A percentile compares a stretch with the other conserved stretches of the same genome.
These are phyloP conservation scores for Nephelium lappaceum DNA, from an alignment of 345 rosid species.

Conservation along the genomic window DNA sequence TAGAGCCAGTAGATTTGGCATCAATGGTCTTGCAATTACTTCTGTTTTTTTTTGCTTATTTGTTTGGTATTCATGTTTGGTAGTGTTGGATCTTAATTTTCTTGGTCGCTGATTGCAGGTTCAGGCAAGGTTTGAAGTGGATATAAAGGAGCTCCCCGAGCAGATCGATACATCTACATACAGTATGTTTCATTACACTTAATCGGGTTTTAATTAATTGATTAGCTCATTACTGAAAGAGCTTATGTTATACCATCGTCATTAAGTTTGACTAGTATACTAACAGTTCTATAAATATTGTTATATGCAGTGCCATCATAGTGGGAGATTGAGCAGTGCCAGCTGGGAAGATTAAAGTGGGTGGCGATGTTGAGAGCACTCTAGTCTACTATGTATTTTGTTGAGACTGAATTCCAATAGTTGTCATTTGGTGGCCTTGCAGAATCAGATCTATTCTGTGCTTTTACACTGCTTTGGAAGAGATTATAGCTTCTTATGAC, in stretches of 20 bases:
- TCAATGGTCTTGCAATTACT: slow-evolving; percentile 69
- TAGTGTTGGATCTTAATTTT: neutral
- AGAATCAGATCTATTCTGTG: no score
- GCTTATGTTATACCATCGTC: neutral
- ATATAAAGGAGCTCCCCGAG: slow-evolving; percentile 95
- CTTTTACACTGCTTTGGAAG: no score
- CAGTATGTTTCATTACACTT: slow-evolving; percentile 47
- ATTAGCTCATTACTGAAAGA: neutral
- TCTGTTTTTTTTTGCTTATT: neutral
- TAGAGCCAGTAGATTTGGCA: slow-evolving; percentile 97
- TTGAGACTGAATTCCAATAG: no score
- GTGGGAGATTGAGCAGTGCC: no score
- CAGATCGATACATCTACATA: slow-evolving; percentile 94
- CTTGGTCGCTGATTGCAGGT: slow-evolving; percentile 48
- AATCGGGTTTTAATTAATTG: neutral
- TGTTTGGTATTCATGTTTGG: neutral
- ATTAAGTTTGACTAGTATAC: no score
- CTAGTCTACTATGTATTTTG: no score
- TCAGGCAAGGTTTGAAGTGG: slow-evolving; percentile 95
- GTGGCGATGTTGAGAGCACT: no score
- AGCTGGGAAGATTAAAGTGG: no score
- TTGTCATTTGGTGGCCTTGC: no score
- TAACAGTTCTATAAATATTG: no score
- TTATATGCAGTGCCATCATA: no score
- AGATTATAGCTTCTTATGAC: no score